These are phyloP conservation scores for Hypoxylon fuscum DNA, from an alignment of 495 filamentous ascomycete species.

Conservation along the genomic window DNA sequence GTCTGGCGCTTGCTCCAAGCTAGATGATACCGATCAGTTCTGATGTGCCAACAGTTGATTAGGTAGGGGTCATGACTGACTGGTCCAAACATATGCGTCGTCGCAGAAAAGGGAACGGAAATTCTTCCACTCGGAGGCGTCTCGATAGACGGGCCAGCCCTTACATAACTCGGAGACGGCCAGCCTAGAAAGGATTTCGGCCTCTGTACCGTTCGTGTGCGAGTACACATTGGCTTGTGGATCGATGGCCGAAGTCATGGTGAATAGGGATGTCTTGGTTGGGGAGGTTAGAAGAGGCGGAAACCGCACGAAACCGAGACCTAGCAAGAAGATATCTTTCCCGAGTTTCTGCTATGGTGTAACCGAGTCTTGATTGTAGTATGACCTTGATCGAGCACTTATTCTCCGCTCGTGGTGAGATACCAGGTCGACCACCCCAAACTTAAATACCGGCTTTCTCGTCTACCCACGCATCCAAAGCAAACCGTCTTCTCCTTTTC, in stretches of 20 bases:
- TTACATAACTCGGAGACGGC: slow-evolving; percentile 70
- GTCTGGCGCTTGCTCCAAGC: slow-evolving; percentile 65
- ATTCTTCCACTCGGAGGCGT: slow-evolving; percentile 73
- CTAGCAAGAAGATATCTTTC: too few species aligned
- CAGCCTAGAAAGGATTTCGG: slow-evolving; percentile 61
- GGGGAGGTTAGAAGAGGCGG: not conserved
- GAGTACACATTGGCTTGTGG: slow-evolving; percentile 54
- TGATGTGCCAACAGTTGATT: too few species aligned
- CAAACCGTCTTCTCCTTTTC: not conserved
- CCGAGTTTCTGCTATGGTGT: too few species aligned
- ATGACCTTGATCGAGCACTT: too few species aligned
- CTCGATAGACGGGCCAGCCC: slow-evolving; percentile 72
- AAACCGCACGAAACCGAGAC: not conserved
- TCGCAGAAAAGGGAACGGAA: slow-evolving; percentile 68
- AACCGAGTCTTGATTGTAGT: too few species aligned
- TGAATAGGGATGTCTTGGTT: slow-evolving; percentile 18
- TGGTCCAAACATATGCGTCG: slow-evolving; percentile 69
- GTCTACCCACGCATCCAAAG: not conserved
- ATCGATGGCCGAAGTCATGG: slow-evolving; percentile 55
- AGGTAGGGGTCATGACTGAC: too few species aligned
- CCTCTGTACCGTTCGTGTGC: slow-evolving; percentile 65
- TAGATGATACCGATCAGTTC: slow-evolving; percentile 25
- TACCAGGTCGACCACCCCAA: too few species aligned
- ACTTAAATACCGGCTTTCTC: not conserved
- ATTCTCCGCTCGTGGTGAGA: too few species aligned